Conservation (phyloP, 768 basidiomycete genomes). For the Lactarius trivialis region DNA sequence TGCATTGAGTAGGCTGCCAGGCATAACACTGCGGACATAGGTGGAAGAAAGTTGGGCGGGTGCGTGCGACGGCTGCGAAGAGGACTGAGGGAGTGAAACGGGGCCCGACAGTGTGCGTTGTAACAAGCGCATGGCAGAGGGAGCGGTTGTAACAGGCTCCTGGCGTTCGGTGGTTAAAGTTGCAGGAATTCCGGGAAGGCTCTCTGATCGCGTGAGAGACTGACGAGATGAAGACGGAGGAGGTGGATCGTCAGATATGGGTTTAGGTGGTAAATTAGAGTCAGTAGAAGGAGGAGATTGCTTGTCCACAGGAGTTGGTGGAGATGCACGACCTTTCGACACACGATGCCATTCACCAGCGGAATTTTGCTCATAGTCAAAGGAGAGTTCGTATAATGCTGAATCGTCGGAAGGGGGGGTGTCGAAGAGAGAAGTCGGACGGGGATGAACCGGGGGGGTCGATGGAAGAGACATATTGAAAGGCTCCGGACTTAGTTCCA, state of each 20-base stretch:
- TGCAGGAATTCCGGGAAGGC: conserved; percentile 44
- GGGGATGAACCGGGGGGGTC: conserved; percentile 4
- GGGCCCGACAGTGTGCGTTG: conserved; percentile 64
- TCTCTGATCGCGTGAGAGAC: conserved; percentile 63
- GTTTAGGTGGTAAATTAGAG: conserved; percentile 23
- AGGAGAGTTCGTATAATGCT: conserved; percentile 57
- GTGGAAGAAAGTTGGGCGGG: conserved; percentile 24
- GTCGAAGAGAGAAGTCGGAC: conserved; percentile 22
- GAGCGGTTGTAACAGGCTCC: conserved; percentile 29
- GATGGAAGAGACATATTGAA: neutral
- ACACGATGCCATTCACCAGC: conserved; percentile 51
- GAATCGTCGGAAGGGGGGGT: conserved; percentile 49
- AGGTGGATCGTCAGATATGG: conserved; percentile 31
- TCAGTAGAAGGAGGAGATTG: conserved; percentile 22
- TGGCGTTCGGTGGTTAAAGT: conserved; percentile 22
- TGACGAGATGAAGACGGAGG: conserved; percentile 35
- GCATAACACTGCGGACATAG: conserved; percentile 25
- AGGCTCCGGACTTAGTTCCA: neutral
- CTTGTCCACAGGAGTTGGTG: conserved; percentile 37
- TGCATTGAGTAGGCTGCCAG: conserved; percentile 30
- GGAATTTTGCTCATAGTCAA: conserved; percentile 54
- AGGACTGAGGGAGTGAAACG: conserved; percentile 27
- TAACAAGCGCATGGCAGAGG: conserved; percentile 43
- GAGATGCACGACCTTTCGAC: conserved; percentile 46
- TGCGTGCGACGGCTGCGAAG: conserved; percentile 28